phyloP scores from a whole-genome alignment of 345 rosid species.

The Gossypium sturtianum region DNA sequence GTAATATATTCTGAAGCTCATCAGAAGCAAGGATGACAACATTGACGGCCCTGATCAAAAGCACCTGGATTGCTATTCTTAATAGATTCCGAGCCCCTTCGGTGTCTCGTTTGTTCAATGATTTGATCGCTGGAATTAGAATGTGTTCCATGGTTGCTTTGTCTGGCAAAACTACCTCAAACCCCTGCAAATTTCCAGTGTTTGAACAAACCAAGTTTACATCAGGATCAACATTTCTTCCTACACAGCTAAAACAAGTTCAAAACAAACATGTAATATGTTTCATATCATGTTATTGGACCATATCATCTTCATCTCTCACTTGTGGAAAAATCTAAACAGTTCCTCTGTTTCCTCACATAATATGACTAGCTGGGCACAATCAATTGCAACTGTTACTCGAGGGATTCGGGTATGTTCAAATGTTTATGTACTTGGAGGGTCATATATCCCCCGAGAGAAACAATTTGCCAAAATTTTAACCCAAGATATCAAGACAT shows the following conservation, averaged over 20 bases:
- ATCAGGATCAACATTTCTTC: background rate
- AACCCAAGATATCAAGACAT: background rate
- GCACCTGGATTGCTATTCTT: slow-evolving; percentile 55
- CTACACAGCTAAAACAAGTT: no score
- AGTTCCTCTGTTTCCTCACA: background rate
- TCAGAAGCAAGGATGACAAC: slow-evolving; percentile 56
- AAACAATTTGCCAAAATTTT: no score
- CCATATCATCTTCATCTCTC: no score
- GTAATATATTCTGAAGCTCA: slow-evolving; percentile 47
- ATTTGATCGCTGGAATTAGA: slow-evolving; percentile 42
- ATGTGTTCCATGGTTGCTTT: slow-evolving; percentile 51
- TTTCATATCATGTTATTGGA: no score
- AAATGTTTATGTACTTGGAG: no score
- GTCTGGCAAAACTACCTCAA: slow-evolving; percentile 68
- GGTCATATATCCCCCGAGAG: no score
- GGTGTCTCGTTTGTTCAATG: slow-evolving; percentile 41
- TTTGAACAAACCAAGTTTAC: background rate
- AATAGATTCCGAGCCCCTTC: slow-evolving; percentile 57
- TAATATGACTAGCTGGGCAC: no score
- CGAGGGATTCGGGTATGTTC: no score
- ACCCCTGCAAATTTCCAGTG: slow-evolving; percentile 38
- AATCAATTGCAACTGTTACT: no score
- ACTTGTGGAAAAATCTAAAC: no score
- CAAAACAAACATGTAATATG: no score
- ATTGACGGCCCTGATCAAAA: slow-evolving; percentile 53